Evolutionary conservation across 1,284 basidiomycete species (phyloP), one percentile per base, ranked within the genome.

Genomic region (Chalciporus sp.): DNA sequence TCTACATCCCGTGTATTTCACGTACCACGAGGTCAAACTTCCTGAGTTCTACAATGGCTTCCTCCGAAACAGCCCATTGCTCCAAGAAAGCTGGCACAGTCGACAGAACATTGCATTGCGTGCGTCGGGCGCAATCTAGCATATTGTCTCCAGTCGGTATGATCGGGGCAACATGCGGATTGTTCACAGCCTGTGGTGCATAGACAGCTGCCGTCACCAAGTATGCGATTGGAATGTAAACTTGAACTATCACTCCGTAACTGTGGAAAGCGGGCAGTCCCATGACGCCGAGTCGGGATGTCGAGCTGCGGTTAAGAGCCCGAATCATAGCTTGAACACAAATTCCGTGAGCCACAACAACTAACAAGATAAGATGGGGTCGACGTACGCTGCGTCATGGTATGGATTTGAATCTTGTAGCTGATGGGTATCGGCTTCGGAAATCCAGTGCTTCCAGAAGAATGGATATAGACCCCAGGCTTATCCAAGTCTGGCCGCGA

Each of bases 371-470:
- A 6, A 23, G 23, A 23, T 23, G 23, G 23, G 23, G 6, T 23
- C 23, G 6, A 23, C 23, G 23, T 23, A 23, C 23, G 20, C 10
- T 39, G 33, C 2, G n/a, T 11, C 14, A 23, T 23, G 3, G 2
- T 2, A 23, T 23, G 2, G 2, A 61, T 33, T 26, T 57, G 51
- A 11, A 45, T 10, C 19, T n/a, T 59, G 51, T 70, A 50, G 4
- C 54, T 61, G 19, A 59, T 53, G 1, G 60, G 47, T 7, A 72
- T 72, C 7, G 64, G 53, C 39, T 67, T 71, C 0, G 70, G 70
- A 28, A 64, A 68, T 16, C 70, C 70, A 0, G 70, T 73, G 49
- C 71, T 73, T 10, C 70, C 70, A 0, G 70, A 70, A 1, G 72
- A 73, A 44, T 72, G 72, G 26, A 66, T 27, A 35, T 68, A 71